Evolutionary conservation across 306 rosid genomes (phyloP).

Genomic region (Herpetospermum pedunculosum): DNA sequence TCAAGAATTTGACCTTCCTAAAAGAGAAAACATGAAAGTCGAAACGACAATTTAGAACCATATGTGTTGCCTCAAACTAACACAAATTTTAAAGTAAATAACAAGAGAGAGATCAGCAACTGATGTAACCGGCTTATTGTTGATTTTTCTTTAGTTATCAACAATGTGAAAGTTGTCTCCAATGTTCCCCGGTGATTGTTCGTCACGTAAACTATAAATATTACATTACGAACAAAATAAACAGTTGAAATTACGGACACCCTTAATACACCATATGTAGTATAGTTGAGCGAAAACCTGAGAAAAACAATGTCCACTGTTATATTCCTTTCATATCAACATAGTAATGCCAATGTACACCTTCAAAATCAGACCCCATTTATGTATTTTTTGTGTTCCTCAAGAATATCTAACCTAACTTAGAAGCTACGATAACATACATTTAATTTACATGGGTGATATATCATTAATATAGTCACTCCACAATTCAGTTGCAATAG

Average conservation of each 20-base stretch:
- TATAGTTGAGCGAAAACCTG: neutral
- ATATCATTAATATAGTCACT: constrained; percentile 42
- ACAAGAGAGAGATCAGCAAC: neutral
- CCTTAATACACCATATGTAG: neutral
- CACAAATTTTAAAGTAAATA: neutral
- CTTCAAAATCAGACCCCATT: constrained; percentile 10
- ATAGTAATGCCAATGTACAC: constrained; percentile 32
- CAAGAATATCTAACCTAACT: constrained; percentile 19
- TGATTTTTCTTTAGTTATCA: neutral
- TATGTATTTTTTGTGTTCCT: constrained; percentile 11
- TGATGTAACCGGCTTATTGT: neutral
- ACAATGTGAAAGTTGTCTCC: neutral
- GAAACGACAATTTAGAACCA: neutral
- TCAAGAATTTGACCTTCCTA: neutral
- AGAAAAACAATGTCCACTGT: constrained; percentile 1
- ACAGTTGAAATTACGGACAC: neutral
- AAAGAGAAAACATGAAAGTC: neutral
- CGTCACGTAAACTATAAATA: neutral
- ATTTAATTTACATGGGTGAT: constrained; percentile 36
- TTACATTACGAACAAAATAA: neutral
- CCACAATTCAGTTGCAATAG: constrained; percentile 69
- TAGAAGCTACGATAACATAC: constrained; percentile 12
- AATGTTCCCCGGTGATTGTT: neutral
- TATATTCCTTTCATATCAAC: constrained; percentile 27
- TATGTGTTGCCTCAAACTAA: neutral